Conservation (phyloP, 2,329 filamentous ascomycete species). For the Dactylellina sp. region DNA sequence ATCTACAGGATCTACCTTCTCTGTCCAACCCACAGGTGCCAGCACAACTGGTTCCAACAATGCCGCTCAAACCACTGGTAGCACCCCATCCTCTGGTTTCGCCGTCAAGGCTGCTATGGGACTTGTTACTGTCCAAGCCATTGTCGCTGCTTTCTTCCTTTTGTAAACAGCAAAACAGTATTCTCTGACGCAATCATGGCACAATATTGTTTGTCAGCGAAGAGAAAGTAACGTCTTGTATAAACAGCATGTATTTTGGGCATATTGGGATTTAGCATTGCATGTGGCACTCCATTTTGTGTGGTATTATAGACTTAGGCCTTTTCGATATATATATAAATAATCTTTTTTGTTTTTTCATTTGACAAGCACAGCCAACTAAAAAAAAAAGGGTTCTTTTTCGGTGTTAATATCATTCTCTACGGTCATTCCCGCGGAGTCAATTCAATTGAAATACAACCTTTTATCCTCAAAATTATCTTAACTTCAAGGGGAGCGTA, state of each 20-base stretch:
- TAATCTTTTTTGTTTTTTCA: slow-evolving; percentile 17
- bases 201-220: slow-evolving; percentile 18
- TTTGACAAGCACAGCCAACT: slow-evolving; percentile 2
- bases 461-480: background rate
- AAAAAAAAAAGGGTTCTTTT: slow-evolving; percentile 6
- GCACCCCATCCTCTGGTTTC: slow-evolving; percentile 33
- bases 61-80: slow-evolving; percentile 46
- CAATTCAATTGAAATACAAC: background rate
- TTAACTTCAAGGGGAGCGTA: too few species aligned
- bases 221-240: slow-evolving; percentile 16
- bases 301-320: slow-evolving; percentile 52
- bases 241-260: slow-evolving; percentile 37
- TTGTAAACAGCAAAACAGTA: slow-evolving; percentile 28
- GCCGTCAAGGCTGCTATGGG: slow-evolving; percentile 37
- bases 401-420: slow-evolving; percentile 9
- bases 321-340: slow-evolving; percentile 21
- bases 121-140: slow-evolving; percentile 29
- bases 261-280: slow-evolving; percentile 49
- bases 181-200: background rate
- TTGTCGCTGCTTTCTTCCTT: slow-evolving; percentile 54
- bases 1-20: slow-evolving; percentile 43
- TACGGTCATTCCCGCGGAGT: slow-evolving; percentile 9
- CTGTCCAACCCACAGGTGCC: slow-evolving; percentile 26
- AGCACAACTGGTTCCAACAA: slow-evolving; percentile 3
- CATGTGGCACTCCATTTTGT: slow-evolving; percentile 39